phyloP scores from a whole-genome alignment of 1,139 yeast genomes.

The Nakaseomyces delphensis region DNA sequence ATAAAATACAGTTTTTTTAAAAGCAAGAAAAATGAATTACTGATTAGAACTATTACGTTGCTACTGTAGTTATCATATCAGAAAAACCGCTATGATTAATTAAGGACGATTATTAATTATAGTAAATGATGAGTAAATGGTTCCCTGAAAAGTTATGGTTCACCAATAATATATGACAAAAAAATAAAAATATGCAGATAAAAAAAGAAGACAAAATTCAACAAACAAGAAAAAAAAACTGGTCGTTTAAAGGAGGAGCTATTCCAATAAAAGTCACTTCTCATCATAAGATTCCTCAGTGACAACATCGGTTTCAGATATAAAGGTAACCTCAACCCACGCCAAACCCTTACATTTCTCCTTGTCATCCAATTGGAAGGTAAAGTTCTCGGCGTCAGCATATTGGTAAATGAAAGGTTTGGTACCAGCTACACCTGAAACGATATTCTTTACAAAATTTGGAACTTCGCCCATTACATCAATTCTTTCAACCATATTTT shows the following conservation, averaged over 20 bases:
- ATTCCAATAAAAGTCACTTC: conserved; percentile 8
- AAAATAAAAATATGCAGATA: not conserved
- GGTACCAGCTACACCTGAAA: conserved; percentile 90
- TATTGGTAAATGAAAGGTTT: conserved; percentile 92
- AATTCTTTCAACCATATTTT: conserved; percentile 67
- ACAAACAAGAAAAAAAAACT: not conserved
- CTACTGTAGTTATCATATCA: not conserved
- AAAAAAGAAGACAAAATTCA: not conserved
- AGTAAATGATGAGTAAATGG: too few species aligned
- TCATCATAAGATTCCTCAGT: conserved; percentile 25
- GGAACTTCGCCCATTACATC: conserved; percentile 98
- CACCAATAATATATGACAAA: not conserved
- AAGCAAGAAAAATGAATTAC: too few species aligned
- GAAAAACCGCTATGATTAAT: too few species aligned
- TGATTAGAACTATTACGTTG: too few species aligned
- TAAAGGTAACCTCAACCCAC: conserved; percentile 79
- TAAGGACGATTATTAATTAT: too few species aligned
- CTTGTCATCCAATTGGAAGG: conserved; percentile 33
- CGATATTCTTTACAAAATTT: conserved; percentile 83
- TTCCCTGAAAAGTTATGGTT: not conserved
- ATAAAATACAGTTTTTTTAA: not conserved
- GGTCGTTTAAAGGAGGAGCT: not conserved
- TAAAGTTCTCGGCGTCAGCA: conserved; percentile 42
- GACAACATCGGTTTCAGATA: conserved; percentile 35
- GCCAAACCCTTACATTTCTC: conserved; percentile 48